Percentiles rank a stretch among this genome's conserved stretches.
Evolutionary conservation across 1,284 basidiomycete species (phyloP).

Genomic region (Ustilago sp.): DNA sequence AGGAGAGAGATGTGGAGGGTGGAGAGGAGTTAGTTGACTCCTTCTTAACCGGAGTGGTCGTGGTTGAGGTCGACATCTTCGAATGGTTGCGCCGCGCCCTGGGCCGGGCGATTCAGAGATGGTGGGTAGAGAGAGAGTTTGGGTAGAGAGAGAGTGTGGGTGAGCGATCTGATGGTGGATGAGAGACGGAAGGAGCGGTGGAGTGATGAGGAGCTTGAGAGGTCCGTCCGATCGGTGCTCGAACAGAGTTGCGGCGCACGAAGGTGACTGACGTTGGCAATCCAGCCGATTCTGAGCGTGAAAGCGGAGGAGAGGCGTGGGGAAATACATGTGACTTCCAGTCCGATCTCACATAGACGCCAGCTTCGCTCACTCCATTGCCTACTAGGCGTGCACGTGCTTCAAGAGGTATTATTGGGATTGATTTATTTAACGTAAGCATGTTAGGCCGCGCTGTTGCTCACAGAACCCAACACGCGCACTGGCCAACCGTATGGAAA

Average conservation of each 20-base stretch:
- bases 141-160: background rate
- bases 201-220: constrained; percentile 1
- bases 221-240: background rate
- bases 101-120: too few relatives aligned
- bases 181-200: background rate
- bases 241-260: background rate
- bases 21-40: constrained; percentile 35
- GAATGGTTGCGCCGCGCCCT: background rate
- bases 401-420: too few relatives aligned
- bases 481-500: background rate
- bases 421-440: too few relatives aligned
- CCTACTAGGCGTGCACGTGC: too few relatives aligned
- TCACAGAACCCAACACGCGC: background rate
- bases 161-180: background rate
- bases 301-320: constrained; percentile 18
- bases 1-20: constrained; percentile 40
- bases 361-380: too few relatives aligned
- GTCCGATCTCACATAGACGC: too few relatives aligned
- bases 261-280: constrained; percentile 23
- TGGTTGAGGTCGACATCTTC: constrained; percentile 31
- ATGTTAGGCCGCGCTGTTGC: background rate
- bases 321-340: background rate
- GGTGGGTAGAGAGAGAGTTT: background rate
- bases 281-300: constrained; percentile 30
- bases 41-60: constrained; percentile 33